phyloP scores from a whole-genome alignment of 1,284 basidiomycete species.

The Microbotryum scabiosae region DNA sequence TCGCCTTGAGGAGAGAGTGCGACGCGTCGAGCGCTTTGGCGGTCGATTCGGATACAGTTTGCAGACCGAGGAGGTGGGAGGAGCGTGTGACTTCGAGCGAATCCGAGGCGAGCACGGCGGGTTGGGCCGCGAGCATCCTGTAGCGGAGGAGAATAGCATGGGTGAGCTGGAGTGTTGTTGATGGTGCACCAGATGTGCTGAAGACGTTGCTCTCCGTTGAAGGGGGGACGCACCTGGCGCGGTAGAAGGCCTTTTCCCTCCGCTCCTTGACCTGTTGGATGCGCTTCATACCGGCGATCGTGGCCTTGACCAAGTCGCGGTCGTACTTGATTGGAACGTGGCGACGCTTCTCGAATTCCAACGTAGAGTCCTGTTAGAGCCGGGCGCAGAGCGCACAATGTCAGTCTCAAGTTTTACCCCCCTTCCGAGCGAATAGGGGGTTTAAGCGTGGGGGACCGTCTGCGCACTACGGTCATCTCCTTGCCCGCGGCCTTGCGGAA shows the following conservation, averaged over 20 bases:
- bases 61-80: slow-evolving; percentile 28
- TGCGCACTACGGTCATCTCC: slow-evolving; percentile 93
- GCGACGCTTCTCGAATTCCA: slow-evolving; percentile 98
- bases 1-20: slow-evolving; percentile 22
- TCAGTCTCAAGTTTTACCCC: background rate
- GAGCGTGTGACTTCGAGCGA: slow-evolving; percentile 33
- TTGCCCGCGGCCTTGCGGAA: slow-evolving; percentile 98
- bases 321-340: slow-evolving; percentile 97
- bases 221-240: slow-evolving; percentile 39
- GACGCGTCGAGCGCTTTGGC: slow-evolving; percentile 33
- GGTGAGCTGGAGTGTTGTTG: background rate
- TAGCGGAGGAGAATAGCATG: background rate
- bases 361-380: slow-evolving; percentile 76
- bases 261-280: slow-evolving; percentile 84
- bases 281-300: slow-evolving; percentile 95
- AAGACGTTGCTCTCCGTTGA: no score
- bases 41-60: slow-evolving; percentile 21
- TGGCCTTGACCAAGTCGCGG: slow-evolving; percentile 84
- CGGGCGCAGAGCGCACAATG: background rate
- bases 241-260: slow-evolving; percentile 96
- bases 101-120: slow-evolving; percentile 27
- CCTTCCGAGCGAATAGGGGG: background rate
- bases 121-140: slow-evolving; percentile 33
- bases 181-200: no score
- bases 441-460: background rate